phyloP scores from a whole-genome alignment of 176 grass and related monocot genomes.

The Rhynchospora breviuscula region DNA sequence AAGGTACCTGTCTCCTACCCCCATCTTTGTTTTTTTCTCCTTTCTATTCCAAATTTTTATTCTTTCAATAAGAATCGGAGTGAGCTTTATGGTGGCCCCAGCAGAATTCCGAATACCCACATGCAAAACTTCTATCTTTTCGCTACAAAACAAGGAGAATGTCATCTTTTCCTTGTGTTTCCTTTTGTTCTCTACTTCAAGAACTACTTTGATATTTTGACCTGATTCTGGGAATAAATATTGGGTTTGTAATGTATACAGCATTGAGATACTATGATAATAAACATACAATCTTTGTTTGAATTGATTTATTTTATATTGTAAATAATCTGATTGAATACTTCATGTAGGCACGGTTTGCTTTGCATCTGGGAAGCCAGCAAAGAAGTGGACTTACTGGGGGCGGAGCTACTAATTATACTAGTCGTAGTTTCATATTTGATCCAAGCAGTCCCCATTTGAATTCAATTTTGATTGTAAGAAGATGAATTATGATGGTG shows the following conservation, averaged over 20 bases:
- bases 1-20: slow-evolving; percentile 9
- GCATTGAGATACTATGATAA: background rate
- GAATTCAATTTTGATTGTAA: slow-evolving; percentile 12
- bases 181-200: no score
- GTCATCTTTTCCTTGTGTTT: no score
- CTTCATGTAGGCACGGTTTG: slow-evolving; percentile 58
- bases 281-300: background rate
- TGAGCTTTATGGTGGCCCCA: background rate
- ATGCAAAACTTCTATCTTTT: no score
- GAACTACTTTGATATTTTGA: no score
- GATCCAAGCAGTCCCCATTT: background rate
- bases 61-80: background rate
- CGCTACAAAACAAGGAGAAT: no score
- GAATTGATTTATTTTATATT: background rate
- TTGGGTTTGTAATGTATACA: background rate
- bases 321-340: background rate
- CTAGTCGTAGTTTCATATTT: background rate
- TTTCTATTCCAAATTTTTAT: background rate
- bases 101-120: no score
- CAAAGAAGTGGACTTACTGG: slow-evolving; percentile 90
- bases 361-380: slow-evolving; percentile 84
- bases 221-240: background rate
- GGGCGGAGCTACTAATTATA: slow-evolving; percentile 65
- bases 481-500: background rate
- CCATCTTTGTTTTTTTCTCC: background rate